Evolutionary conservation across 2,329 filamentous ascomycete species (phyloP).

Genomic region (Cladosporium cucumerinum): DNA sequence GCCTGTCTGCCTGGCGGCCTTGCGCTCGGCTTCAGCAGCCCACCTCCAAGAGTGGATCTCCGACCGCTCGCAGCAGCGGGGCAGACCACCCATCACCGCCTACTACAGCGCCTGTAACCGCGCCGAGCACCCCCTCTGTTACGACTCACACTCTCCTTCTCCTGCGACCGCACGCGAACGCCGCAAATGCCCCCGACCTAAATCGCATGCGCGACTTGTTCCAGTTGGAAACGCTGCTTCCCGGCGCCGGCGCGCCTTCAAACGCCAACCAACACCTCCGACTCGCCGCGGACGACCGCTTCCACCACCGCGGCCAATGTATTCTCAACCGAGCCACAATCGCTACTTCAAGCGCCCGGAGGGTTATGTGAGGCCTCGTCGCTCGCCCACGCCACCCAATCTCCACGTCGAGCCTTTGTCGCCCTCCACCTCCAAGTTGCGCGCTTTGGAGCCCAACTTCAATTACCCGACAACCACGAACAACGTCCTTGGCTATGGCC

Average conservation of each 20-base stretch:
- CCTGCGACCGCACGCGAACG: background rate
- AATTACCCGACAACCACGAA: conserved; percentile 34
- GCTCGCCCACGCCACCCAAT: conserved; percentile 35
- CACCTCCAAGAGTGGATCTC: background rate
- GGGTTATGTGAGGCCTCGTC: conserved; percentile 19
- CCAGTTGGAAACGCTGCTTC: background rate
- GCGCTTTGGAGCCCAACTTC: conserved; percentile 33
- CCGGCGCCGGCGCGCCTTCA: conserved; percentile 8
- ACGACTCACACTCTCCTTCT: conserved; percentile 6
- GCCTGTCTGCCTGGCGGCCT: background rate
- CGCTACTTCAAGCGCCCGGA: conserved; percentile 30
- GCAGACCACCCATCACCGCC: background rate
- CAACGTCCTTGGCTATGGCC: conserved; percentile 13
- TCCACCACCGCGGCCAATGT: conserved; percentile 6
- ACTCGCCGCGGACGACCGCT: conserved; percentile 5
- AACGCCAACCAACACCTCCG: conserved; percentile 11
- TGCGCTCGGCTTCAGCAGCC: background rate
- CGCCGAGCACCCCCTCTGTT: background rate
- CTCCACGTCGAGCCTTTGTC: conserved; percentile 36
- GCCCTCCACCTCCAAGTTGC: conserved; percentile 24
- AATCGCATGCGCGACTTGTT: conserved; percentile 1
- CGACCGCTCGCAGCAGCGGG: conserved; percentile 1
- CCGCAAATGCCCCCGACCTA: background rate
- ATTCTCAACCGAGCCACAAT: conserved; percentile 21
- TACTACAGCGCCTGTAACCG: background rate